Evolutionary conservation across 768 basidiomycete species (phyloP), one percentile per base, ranked within the genome.

Genomic region (Phaffia australis): DNA sequence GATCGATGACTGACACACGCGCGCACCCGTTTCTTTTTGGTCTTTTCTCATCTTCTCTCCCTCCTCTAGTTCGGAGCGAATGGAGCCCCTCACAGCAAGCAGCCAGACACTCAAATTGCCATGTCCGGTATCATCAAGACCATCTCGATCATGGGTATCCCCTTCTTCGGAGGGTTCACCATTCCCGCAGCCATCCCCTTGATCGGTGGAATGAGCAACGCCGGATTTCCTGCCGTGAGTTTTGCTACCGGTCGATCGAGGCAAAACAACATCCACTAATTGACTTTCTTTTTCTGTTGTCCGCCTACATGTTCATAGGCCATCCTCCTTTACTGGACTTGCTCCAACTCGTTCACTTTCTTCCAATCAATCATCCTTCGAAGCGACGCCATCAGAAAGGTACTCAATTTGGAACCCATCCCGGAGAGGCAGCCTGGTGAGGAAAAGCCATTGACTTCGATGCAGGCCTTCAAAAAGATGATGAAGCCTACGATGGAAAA

Each of bases 211-310:
- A 8, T 21, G 0, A 47, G 35, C 21, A 21, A 25, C 15, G 21
- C 25, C 7, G 65, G 65, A 29, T 66, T 61, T 74, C 85, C 89
- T 32, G 78, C 83, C 1, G 90, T 89, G 75, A 72, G 86, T 78
- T 49, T 62, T n/a, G 14, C 21, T 46, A 14, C 23, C 19, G n/a
- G 30, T 23, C 54, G 8, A 29, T 8, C 9, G n/a, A 23, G 14
- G n/a, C 30, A 21, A 29, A 3, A 11, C 29, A 23, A 27, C 19
- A 27, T 9, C 52, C 16, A 21, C 32, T 61, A 29, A 49, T 47
- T 29, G 8, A 19, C 18, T 51, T 9, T 48, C 19, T 35, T 49
- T 21, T 61, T 47, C 27, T 54, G 1, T 14, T 68, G 19, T 25
- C 3, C 49, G 32, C 32, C 21, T 66, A 23, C 25, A 49, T 35